A percentile compares a stretch with the other conserved stretches of the same genome.
phyloP scores from a whole-genome alignment of 2,329 filamentous ascomycete genomes.

The Colletotrichum siamense region DNA sequence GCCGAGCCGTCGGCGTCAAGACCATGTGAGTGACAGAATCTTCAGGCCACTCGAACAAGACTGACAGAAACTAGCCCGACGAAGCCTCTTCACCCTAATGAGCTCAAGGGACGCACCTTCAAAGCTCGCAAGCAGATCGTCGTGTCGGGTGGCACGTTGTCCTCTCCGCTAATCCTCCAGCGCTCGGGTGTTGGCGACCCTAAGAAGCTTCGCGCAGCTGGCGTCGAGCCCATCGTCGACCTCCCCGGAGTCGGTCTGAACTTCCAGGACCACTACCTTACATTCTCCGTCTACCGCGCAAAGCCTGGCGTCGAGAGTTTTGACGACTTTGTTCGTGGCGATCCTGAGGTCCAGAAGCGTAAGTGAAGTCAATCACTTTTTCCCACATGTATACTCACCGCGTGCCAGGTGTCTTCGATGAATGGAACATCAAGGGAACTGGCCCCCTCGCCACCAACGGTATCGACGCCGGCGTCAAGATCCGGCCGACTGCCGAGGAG shows the following conservation, averaged over 20 bases:
- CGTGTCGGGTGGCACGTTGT: conserved; percentile 74
- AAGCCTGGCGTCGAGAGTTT: conserved; percentile 80
- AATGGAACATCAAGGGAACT: conserved; percentile 82
- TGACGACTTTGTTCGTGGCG: conserved; percentile 79
- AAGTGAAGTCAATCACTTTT: conserved; percentile 23
- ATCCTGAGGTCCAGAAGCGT: conserved; percentile 73
- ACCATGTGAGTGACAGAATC: conserved; percentile 53
- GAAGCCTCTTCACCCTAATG: conserved; percentile 67
- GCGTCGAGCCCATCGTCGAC: conserved; percentile 72
- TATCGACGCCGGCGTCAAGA: conserved; percentile 81
- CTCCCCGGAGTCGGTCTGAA: conserved; percentile 77
- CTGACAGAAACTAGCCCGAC: conserved; percentile 45
- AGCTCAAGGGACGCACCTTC: conserved; percentile 61
- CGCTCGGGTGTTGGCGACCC: conserved; percentile 76
- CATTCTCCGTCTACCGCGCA: conserved; percentile 73
- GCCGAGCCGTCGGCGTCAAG: conserved; percentile 73
- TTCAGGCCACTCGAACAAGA: not conserved
- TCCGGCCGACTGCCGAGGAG: conserved; percentile 73
- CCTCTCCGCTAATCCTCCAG: conserved; percentile 77
- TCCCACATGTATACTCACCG: not conserved
- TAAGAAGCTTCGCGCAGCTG: conserved; percentile 71
- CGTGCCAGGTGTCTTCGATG: conserved; percentile 67
- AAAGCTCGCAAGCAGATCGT: conserved; percentile 77
- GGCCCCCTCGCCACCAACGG: conserved; percentile 80
- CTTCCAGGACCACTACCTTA: conserved; percentile 80